phyloP scores from a whole-genome alignment of 495 filamentous ascomycete species.

The Daldinia loculata region DNA sequence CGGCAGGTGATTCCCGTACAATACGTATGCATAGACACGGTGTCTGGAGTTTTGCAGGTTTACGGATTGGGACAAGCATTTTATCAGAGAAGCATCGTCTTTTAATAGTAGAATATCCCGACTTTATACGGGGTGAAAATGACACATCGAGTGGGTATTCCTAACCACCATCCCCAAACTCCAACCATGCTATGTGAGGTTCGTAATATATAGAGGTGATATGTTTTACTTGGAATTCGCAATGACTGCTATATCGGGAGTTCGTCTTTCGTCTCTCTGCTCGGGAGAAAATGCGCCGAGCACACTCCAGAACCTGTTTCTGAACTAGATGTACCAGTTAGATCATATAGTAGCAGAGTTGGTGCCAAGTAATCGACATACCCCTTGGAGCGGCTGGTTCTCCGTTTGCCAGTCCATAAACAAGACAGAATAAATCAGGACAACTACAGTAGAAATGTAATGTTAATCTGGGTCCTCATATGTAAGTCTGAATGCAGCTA shows the following conservation, averaged over 20 bases:
- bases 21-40: constrained; percentile 1
- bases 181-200: constrained; percentile 30
- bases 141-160: constrained; percentile 35
- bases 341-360: neutral
- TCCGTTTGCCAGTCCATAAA: constrained; percentile 79
- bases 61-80: constrained; percentile 30
- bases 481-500: neutral
- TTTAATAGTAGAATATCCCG: constrained; percentile 18
- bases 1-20: constrained; percentile 52
- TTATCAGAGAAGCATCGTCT: constrained; percentile 20
- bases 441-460: constrained; percentile 56
- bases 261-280: constrained; percentile 32
- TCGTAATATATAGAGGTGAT: constrained; percentile 30
- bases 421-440: constrained; percentile 75
- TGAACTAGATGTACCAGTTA: constrained; percentile 39
- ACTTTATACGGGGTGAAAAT: constrained; percentile 5
- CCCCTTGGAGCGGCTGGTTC: constrained; percentile 68
- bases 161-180: constrained; percentile 11
- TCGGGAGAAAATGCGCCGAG: constrained; percentile 44
- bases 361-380: constrained; percentile 35
- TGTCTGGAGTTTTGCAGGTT: constrained; percentile 26
- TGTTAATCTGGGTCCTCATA: constrained; percentile 23
- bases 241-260: constrained; percentile 35
- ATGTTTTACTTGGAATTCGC: constrained; percentile 29
- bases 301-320: constrained; percentile 47